These are phyloP conservation scores for Paramecium tetraurelia DNA, from an alignment of 73 alveolate species.

Conservation along the genomic window DNA sequence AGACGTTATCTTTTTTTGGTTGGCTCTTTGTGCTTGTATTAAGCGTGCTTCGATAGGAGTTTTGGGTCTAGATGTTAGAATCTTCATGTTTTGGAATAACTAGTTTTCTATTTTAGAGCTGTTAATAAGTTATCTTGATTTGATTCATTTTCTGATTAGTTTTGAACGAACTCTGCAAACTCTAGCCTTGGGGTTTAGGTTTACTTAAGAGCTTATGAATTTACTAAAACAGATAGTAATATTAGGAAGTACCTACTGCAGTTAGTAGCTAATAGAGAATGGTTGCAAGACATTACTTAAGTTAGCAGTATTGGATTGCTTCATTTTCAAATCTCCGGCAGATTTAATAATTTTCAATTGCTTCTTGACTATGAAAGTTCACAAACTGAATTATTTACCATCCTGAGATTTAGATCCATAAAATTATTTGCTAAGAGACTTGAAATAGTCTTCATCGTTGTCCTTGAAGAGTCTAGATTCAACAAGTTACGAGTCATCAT, in stretches of 20 bases:
- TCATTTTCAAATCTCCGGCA: not conserved
- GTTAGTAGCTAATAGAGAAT: not conserved
- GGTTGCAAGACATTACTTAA: not conserved
- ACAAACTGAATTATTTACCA: not conserved
- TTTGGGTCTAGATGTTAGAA: not conserved
- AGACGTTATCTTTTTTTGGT: not conserved
- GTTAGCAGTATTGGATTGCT: not conserved
- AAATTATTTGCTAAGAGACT: not conserved
- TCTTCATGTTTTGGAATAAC: not conserved
- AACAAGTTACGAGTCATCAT: not conserved
- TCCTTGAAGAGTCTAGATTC: not conserved
- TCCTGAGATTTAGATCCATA: constrained; percentile 33
- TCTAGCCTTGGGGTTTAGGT: not conserved
- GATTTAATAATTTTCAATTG: not conserved
- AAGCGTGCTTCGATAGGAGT: not conserved
- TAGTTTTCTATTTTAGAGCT: not conserved
- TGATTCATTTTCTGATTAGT: not conserved
- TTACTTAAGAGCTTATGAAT: not conserved
- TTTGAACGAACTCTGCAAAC: not conserved
- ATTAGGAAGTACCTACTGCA: not conserved
- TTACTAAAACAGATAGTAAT: not conserved
- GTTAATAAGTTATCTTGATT: not conserved
- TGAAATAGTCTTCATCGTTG: constrained; percentile 32
- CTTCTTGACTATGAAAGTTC: not conserved
- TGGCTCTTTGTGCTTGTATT: not conserved